Conservation (phyloP, 805 yeast genomes). For the Monosporozyma solicola region DNA sequence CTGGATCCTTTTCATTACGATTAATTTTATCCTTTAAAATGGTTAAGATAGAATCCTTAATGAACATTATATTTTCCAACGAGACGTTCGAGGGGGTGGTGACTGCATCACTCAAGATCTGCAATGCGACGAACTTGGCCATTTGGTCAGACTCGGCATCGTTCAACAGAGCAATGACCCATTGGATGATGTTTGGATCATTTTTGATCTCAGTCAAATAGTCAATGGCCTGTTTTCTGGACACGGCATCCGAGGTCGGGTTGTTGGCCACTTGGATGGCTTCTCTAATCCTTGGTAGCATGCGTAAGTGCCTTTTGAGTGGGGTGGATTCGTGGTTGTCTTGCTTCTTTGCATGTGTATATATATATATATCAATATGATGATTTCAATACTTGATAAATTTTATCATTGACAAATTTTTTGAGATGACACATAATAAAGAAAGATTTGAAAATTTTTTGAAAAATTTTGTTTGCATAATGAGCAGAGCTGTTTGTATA, state of each 20-base stretch:
- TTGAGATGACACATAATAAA: not conserved
- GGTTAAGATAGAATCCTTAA: conserved; percentile 19
- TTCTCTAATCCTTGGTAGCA: conserved; percentile 59
- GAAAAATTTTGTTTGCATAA: not conserved
- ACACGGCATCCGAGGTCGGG: conserved; percentile 50
- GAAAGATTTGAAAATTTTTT: not conserved
- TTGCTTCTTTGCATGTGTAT: no score
- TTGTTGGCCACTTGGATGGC: conserved; percentile 79
- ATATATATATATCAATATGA: not conserved
- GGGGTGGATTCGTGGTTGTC: no score
- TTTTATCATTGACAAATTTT: not conserved
- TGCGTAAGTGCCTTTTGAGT: not conserved
- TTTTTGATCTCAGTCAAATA: conserved; percentile 22
- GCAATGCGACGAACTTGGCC: conserved; percentile 28
- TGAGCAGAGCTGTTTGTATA: not conserved
- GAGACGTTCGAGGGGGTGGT: conserved; percentile 1
- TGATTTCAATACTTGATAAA: not conserved
- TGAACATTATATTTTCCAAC: conserved; percentile 7
- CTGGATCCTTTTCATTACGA: conserved; percentile 19
- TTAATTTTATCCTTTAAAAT: conserved; percentile 17
- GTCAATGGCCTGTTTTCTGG: conserved; percentile 48
- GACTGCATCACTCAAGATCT: conserved; percentile 23
- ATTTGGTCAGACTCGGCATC: conserved; percentile 22
- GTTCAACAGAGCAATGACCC: conserved; percentile 19
- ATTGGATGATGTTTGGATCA: conserved; percentile 20